These are phyloP conservation scores for Gynochthodes officinalis DNA, from an alignment of 257 asterid genomes.

Conservation along the genomic window DNA sequence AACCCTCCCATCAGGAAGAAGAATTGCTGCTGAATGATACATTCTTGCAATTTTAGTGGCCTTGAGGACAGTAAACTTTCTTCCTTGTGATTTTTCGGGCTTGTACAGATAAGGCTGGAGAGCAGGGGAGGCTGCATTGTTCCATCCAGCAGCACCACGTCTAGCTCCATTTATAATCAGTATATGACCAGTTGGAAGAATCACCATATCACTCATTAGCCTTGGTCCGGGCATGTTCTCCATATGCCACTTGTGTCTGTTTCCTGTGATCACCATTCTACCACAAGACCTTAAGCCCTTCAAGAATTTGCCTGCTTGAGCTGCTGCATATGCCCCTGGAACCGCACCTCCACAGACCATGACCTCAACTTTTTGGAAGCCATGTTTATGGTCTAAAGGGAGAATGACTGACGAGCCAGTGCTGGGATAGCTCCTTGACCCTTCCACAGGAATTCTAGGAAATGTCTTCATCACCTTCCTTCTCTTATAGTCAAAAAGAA, in stretches of 20 bases:
- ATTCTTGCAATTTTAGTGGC: conserved; percentile 53
- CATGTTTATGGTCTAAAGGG: conserved; percentile 37
- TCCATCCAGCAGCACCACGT: conserved; percentile 50
- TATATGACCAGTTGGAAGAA: conserved; percentile 54
- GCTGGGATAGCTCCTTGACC: conserved; percentile 65
- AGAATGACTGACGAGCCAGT: conserved; percentile 62
- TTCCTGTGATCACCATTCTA: conserved; percentile 60
- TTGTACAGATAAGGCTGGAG: conserved; percentile 50
- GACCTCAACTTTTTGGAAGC: conserved; percentile 47
- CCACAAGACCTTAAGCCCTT: conserved; percentile 48
- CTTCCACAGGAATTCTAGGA: conserved; percentile 50
- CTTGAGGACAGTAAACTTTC: conserved; percentile 35
- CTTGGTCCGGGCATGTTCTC: conserved; percentile 56
- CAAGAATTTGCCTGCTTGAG: conserved; percentile 34
- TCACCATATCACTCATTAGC: conserved; percentile 55
- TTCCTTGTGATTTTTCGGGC: conserved; percentile 37
- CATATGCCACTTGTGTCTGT: conserved; percentile 49
- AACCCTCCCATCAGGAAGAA: conserved; percentile 54
- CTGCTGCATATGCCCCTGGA: conserved; percentile 34
- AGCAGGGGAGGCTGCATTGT: conserved; percentile 34
- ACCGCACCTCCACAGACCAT: conserved; percentile 67
- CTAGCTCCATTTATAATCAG: conserved; percentile 59
- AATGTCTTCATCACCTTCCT: conserved; percentile 38
- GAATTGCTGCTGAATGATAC: conserved; percentile 55
- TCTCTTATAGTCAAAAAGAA: conserved; percentile 48